phyloP scores from a whole-genome alignment of 176 grass and related monocot species.

The bread wheat (Triticum aestivum) region DNA sequence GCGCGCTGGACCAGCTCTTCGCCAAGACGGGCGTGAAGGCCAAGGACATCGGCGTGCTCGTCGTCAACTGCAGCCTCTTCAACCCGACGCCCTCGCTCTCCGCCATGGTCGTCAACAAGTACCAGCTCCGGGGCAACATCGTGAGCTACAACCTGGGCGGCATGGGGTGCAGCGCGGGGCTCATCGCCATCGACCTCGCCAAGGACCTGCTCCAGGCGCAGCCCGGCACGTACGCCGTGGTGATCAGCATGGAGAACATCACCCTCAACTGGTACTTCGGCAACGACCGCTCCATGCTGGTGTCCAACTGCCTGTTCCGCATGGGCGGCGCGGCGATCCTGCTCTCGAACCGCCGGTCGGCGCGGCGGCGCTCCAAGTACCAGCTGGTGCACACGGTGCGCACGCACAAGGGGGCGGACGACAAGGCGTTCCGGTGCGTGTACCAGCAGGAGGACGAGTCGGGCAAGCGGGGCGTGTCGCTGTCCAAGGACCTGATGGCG shows the following conservation, averaged over 20 bases:
- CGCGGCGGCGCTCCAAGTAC: constrained; percentile 43
- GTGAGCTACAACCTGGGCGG: constrained; percentile 54
- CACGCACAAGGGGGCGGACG: constrained; percentile 62
- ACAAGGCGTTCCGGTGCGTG: constrained; percentile 40
- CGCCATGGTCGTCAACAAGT: constrained; percentile 49
- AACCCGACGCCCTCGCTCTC: constrained; percentile 59
- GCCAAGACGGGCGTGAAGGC: constrained; percentile 36
- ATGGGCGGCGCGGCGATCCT: constrained; percentile 48
- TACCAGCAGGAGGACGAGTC: constrained; percentile 32
- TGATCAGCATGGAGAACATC: constrained; percentile 62
- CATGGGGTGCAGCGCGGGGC: constrained; percentile 59
- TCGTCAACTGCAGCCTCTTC: constrained; percentile 63
- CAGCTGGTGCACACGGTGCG: constrained; percentile 65
- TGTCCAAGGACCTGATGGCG: constrained; percentile 59
- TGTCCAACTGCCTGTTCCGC: constrained; percentile 66
- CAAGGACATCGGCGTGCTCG: constrained; percentile 48
- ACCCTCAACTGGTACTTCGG: constrained; percentile 66
- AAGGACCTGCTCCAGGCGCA: constrained; percentile 50
- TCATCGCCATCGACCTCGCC: constrained; percentile 56
- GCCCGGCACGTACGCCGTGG: constrained; percentile 41
- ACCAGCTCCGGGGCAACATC: constrained; percentile 49
- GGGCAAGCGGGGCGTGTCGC: constrained; percentile 42
- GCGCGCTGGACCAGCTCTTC: constrained; percentile 55
- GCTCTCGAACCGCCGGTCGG: constrained; percentile 34
- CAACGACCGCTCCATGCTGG: constrained; percentile 54